Conservation (phyloP, 768 basidiomycete genomes). For the Xerocomus brunneocitrinus region DNA sequence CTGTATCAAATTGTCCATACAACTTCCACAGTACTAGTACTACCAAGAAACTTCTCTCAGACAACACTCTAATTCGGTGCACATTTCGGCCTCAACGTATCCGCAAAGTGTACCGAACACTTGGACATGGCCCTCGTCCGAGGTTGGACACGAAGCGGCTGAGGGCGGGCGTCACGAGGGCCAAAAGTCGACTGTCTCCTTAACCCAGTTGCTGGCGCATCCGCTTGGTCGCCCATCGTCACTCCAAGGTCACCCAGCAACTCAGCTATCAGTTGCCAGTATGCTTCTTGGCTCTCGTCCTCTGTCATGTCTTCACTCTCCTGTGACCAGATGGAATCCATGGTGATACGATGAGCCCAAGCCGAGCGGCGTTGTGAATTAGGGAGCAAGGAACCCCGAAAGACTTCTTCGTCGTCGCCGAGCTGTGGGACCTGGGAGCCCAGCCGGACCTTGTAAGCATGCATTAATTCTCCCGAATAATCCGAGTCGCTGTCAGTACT, state of each 20-base stretch:
- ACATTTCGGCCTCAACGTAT: not conserved
- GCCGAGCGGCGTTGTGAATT: not conserved
- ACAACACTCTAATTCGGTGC: slow-evolving; percentile 4
- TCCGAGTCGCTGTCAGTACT: slow-evolving; percentile 4
- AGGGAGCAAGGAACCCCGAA: not conserved
- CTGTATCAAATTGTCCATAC: not conserved
- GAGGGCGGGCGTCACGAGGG: not conserved
- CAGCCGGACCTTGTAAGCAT: slow-evolving; percentile 2
- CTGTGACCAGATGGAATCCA: slow-evolving; percentile 26
- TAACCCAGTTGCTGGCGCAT: not conserved
- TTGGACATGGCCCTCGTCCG: not conserved
- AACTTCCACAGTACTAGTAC: not conserved
- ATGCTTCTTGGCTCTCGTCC: slow-evolving; percentile 1
- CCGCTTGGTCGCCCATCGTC: not conserved
- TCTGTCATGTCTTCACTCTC: slow-evolving; percentile 40
- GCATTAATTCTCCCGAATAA: slow-evolving; percentile 2
- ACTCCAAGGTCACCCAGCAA: not conserved
- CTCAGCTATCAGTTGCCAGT: not conserved
- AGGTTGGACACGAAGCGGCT: slow-evolving; percentile 1
- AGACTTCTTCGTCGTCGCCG: not conserved
- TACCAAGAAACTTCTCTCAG: not conserved
- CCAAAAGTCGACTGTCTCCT: slow-evolving; percentile 2
- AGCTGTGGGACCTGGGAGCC: slow-evolving; percentile 8
- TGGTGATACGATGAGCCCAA: slow-evolving; percentile 13
- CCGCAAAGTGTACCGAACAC: slow-evolving; percentile 1